Evolutionary conservation across 768 basidiomycete genomes (phyloP).

Genomic region (Naganishia antarctica): DNA sequence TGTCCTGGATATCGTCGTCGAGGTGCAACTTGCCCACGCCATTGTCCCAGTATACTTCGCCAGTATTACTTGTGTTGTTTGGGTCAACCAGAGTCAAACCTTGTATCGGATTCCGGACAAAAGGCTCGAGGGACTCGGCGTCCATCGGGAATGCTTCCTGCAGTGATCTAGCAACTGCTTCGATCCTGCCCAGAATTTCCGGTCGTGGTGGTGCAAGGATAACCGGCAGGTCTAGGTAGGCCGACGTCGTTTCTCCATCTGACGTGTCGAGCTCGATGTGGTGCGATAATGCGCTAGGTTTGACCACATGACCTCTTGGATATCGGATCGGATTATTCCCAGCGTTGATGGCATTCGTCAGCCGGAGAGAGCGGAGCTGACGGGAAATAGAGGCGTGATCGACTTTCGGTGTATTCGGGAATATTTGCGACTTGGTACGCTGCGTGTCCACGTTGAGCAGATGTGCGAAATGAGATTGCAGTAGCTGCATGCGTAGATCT

Average conservation of each 20-base stretch:
- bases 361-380: not conserved
- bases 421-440: not conserved
- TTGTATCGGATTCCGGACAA: constrained; percentile 12
- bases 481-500: not conserved
- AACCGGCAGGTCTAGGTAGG: not conserved
- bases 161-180: constrained; percentile 1
- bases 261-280: not conserved
- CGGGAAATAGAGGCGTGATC: not conserved
- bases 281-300: not conserved
- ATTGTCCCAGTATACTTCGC: constrained; percentile 43
- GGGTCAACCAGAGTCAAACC: not conserved
- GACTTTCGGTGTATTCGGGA: not conserved
- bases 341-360: not conserved
- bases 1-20: constrained; percentile 16
- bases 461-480: not conserved
- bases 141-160: constrained; percentile 32
- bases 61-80: not conserved
- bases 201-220: constrained; percentile 4
- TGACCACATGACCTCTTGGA: constrained; percentile 17
- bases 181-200: constrained; percentile 12
- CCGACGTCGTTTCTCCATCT: not conserved
- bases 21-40: constrained; percentile 38
- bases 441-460: not conserved
- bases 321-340: constrained; percentile 24
- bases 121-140: constrained; percentile 31